These are phyloP conservation scores for Xylaria sp. DNA, from an alignment of 2,329 filamentous ascomycete species.

Conservation along the genomic window DNA sequence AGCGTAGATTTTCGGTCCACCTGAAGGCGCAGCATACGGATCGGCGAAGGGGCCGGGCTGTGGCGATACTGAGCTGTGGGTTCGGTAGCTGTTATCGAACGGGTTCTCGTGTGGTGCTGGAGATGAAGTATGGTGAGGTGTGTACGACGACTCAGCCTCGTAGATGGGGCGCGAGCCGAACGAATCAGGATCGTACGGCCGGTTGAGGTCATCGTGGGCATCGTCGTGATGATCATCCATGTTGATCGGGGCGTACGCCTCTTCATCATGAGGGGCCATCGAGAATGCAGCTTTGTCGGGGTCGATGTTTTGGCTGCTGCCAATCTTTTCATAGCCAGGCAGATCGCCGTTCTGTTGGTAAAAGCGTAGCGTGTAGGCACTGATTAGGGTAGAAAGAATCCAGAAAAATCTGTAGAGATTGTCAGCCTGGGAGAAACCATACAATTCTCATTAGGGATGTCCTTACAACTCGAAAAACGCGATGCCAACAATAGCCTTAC, in stretches of 20 bases:
- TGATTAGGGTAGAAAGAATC: conserved; percentile 63
- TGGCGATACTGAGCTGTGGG: conserved; percentile 49
- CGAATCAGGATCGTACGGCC: conserved; percentile 49
- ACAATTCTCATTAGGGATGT: background rate
- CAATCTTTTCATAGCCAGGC: conserved; percentile 67
- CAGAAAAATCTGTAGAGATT: conserved; percentile 63
- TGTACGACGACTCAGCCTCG: conserved; percentile 63
- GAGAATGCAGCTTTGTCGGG: conserved; percentile 76
- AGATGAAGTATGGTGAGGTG: conserved; percentile 51
- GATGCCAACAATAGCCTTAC: conserved; percentile 70
- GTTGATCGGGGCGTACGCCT: conserved; percentile 71
- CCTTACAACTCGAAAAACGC: conserved; percentile 71
- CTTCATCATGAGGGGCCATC: conserved; percentile 73
- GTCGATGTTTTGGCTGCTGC: conserved; percentile 64
- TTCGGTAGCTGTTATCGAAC: conserved; percentile 59
- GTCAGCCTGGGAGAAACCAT: conserved; percentile 13
- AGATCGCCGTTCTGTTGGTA: conserved; percentile 70
- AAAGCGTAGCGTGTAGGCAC: conserved; percentile 69
- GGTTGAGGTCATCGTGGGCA: conserved; percentile 51
- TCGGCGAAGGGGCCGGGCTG: conserved; percentile 46
- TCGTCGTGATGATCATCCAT: conserved; percentile 63
- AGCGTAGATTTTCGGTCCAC: conserved; percentile 51
- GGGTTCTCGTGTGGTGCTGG: conserved; percentile 48
- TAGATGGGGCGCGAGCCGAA: conserved; percentile 54
- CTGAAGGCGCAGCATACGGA: conserved; percentile 42